Evolutionary conservation across 805 yeast genomes (phyloP), one percentile per base, ranked within the genome.

Genomic region (Yamadazyma nakazawae): DNA sequence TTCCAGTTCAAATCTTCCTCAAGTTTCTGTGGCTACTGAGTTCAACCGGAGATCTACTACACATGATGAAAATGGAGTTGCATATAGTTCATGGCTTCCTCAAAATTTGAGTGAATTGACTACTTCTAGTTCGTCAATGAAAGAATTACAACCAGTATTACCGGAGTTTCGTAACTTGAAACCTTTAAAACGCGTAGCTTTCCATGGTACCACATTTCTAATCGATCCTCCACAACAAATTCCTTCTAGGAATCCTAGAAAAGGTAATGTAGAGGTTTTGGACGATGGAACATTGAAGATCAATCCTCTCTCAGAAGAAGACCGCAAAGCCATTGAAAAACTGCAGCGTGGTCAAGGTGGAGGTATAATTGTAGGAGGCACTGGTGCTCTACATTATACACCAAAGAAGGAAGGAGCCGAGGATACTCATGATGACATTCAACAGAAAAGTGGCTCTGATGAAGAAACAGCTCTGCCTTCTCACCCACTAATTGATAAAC

Each of bases 201-300:
- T 72, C 46, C 75, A 71, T 50, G 62, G 69, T 31, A 62, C 66
- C 34, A 70, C 75, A 0, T 72, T 72, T 46, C 58, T 68, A 34
- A 69, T 72, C 16, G 75, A 72, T 45, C 74, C 74, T 1, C 96
- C 96, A 1, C 97, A 91, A 59, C 96, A 90, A 61, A 86, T 91
- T 50, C 97, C 97, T 2, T 85, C 96, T 1, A 70, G 96, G 58
- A 77, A 75, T 49, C 97, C 97, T 6, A 74, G 84, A 53, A 75
- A 77, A 55, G 97, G 97, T 7, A 85, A 88, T 58, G 90, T 72
- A 47, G 77, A 81, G 54, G 70, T 81, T 1, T 57, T 75, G 42
- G 65, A 76, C n/a, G 75, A 73, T 54, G 88, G 87, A 0, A 63
- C 72, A 0, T 71, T 81, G 13, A 70, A 75, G 7, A 69, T 82